A percentile compares a stretch with the other conserved stretches of the same genome.
Conservation (phyloP, 352 stramenopile species). For the Pythium sp. region DNA sequence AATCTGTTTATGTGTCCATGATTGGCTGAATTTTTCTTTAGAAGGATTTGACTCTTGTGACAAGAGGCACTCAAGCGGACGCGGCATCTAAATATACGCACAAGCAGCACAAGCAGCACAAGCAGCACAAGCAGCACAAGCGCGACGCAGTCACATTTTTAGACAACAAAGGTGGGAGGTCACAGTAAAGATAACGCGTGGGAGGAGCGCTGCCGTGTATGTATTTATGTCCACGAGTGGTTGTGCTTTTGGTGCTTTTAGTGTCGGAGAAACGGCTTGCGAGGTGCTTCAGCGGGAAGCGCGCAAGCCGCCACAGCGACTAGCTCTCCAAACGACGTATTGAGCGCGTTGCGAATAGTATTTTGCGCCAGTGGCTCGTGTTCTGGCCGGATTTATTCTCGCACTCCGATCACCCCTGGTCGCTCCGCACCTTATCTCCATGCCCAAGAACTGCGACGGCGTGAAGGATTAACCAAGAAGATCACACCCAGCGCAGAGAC, state of each 20-base stretch:
- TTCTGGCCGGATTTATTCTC: constrained; percentile 12
- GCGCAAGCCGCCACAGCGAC: neutral
- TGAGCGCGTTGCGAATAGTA: neutral
- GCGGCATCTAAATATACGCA: neutral
- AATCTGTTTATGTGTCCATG: neutral
- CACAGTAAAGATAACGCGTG: neutral
- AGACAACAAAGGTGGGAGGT: neutral
- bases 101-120: neutral
- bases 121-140: neutral
- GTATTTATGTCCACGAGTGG: constrained; percentile 5
- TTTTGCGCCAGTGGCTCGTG: constrained; percentile 2
- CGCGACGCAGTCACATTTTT: neutral
- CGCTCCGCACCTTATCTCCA: constrained; percentile 1
- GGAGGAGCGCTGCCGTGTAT: neutral
- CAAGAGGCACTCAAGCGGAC: neutral
- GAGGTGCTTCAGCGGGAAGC: neutral
- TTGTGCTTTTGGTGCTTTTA: constrained; percentile 3
- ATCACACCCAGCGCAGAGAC: neutral
- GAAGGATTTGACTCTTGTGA: neutral
- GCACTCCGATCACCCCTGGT: neutral
- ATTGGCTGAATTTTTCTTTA: neutral
- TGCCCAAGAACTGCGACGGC: neutral
- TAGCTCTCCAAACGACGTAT: neutral
- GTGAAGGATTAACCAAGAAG: neutral
- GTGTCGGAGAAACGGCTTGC: constrained; percentile 5